These are phyloP conservation scores for Haplosporangium gracile DNA, from an alignment of 192 early-diverging fungal genomes.

Conservation along the genomic window DNA sequence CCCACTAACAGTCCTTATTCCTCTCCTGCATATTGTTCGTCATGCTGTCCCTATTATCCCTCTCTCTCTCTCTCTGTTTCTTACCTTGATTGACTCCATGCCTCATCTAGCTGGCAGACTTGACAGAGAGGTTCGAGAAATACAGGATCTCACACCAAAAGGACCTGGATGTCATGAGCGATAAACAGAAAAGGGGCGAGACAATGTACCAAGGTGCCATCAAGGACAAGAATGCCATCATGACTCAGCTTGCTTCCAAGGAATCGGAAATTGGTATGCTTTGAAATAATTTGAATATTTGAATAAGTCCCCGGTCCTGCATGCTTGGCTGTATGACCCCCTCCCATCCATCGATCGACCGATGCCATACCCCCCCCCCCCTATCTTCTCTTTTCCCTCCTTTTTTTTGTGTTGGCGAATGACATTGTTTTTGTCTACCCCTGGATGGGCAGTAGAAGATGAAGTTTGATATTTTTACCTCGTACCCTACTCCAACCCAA, in stretches of 20 bases:
- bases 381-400: background rate
- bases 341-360: background rate
- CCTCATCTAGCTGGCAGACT: conserved; percentile 26
- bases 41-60: background rate
- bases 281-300: background rate
- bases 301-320: too few relatives aligned
- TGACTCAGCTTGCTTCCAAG: conserved; percentile 39
- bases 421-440: background rate
- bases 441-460: background rate
- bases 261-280: conserved; percentile 47
- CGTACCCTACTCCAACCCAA: background rate
- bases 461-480: background rate
- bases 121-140: conserved; percentile 50
- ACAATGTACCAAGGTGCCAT: conserved; percentile 37
- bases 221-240: conserved; percentile 48
- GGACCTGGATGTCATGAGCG: conserved; percentile 31
- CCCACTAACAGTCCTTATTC: background rate
- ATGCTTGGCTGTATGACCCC: background rate
- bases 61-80: background rate
- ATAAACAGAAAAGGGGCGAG: conserved; percentile 47
- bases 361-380: background rate
- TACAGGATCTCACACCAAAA: conserved; percentile 32
- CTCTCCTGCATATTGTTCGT: background rate
- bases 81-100: background rate
- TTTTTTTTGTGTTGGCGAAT: background rate